phyloP scores from a whole-genome alignment of 2,329 filamentous ascomycete species.

The Penicillium vulpinum region DNA sequence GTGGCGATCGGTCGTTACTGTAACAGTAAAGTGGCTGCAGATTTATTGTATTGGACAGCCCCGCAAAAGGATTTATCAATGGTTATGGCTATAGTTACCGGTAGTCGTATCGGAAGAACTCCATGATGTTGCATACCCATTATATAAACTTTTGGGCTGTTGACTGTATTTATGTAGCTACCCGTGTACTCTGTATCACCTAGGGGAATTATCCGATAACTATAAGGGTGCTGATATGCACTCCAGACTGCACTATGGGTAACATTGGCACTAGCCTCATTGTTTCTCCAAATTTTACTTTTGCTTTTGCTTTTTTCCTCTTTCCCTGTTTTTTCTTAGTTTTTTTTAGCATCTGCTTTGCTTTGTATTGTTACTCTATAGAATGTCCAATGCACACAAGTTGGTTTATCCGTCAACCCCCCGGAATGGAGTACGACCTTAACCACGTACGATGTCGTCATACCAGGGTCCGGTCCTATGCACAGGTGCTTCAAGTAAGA shows the following conservation, averaged over 20 bases:
- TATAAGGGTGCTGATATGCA: slow-evolving; percentile 4
- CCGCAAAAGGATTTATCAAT: neutral
- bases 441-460: slow-evolving; percentile 15
- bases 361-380: slow-evolving; percentile 8
- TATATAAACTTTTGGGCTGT: neutral
- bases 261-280: slow-evolving; percentile 14
- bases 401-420: neutral
- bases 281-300: neutral
- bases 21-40: neutral
- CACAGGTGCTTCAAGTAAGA: neutral
- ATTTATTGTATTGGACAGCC: neutral
- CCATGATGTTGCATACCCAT: slow-evolving; percentile 19
- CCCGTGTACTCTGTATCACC: slow-evolving; percentile 24
- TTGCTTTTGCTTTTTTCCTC: slow-evolving; percentile 3
- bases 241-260: slow-evolving; percentile 15
- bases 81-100: slow-evolving; percentile 1
- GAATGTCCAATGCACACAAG: slow-evolving; percentile 16
- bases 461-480: slow-evolving; percentile 17
- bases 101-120: slow-evolving; percentile 20
- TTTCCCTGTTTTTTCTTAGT: slow-evolving; percentile 1
- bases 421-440: slow-evolving; percentile 13
- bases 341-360: neutral
- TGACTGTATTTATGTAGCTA: slow-evolving; percentile 13
- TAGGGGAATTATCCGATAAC: slow-evolving; percentile 23
- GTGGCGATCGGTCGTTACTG: slow-evolving; percentile 18